A percentile compares a stretch with the other conserved stretches of the same genome.
Evolutionary conservation across 192 early-diverging fungal species (phyloP).

Genomic region (Kickxella alabastrina): DNA sequence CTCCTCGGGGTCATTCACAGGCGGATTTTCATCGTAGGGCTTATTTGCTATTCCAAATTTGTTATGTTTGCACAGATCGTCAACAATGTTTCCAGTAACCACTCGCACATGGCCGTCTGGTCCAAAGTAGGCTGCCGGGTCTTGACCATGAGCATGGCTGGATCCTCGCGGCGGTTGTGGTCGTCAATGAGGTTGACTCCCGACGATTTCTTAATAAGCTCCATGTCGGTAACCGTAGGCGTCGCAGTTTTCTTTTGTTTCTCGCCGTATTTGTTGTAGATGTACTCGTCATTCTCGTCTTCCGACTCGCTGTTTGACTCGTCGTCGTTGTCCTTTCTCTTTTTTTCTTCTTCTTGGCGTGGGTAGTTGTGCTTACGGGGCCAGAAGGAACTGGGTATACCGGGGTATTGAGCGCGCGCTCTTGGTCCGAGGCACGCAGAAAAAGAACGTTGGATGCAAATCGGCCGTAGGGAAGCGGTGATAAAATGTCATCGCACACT

Average conservation of each 20-base stretch:
- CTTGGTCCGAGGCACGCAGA: constrained; percentile 40
- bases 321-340: constrained; percentile 38
- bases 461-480: constrained; percentile 41
- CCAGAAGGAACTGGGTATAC: constrained; percentile 33
- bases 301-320: constrained; percentile 30
- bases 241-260: constrained; percentile 49
- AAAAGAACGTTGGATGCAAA: constrained; percentile 46
- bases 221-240: constrained; percentile 37
- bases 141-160: constrained; percentile 50
- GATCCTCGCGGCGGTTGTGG: constrained; percentile 48
- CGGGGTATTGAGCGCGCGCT: constrained; percentile 45
- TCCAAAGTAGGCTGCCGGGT: constrained; percentile 42
- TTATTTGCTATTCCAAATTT: constrained; percentile 27
- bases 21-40: constrained; percentile 50
- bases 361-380: constrained; percentile 11
- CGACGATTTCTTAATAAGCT: constrained; percentile 45
- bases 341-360: constrained; percentile 42
- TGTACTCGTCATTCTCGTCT: constrained; percentile 40
- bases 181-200: constrained; percentile 48
- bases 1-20: constrained; percentile 45
- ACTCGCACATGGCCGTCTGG: constrained; percentile 44
- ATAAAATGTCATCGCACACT: constrained; percentile 40
- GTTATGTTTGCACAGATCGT: constrained; percentile 48
- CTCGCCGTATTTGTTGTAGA: constrained; percentile 50
- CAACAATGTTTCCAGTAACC: constrained; percentile 41